A percentile compares a stretch with the other conserved stretches of the same genome.
These are phyloP conservation scores for Talaromyces marneffei DNA, from an alignment of 2,329 filamentous ascomycete species.

Conservation along the genomic window DNA sequence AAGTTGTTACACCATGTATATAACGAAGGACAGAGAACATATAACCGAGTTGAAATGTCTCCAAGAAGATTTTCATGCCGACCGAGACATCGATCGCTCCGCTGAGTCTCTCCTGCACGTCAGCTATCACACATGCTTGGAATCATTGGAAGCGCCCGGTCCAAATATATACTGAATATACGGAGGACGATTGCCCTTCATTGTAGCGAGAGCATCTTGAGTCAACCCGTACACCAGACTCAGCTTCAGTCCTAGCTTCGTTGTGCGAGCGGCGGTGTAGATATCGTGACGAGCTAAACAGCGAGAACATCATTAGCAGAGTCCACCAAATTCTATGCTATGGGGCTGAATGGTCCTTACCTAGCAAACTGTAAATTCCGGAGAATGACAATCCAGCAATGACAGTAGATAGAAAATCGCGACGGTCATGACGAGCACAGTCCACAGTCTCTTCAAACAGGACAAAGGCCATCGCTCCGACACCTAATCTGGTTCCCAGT, in stretches of 20 bases:
- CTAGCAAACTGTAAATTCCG: constrained; percentile 79
- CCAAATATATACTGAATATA: constrained; percentile 50
- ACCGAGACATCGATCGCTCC: neutral
- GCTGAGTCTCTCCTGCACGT: neutral
- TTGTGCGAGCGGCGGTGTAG: constrained; percentile 68
- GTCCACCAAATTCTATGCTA: neutral
- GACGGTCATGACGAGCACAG: constrained; percentile 50
- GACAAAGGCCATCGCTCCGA: constrained; percentile 73
- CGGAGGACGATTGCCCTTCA: constrained; percentile 64
- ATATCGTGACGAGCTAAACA: constrained; percentile 69
- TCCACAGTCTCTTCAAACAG: constrained; percentile 81
- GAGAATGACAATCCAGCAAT: constrained; percentile 78
- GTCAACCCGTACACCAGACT: constrained; percentile 73
- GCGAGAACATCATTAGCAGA: constrained; percentile 7
- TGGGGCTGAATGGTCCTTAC: constrained; percentile 48
- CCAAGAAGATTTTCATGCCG: neutral
- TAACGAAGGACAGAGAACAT: neutral
- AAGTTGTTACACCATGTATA: neutral
- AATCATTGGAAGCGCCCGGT: neutral
- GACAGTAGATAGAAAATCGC: constrained; percentile 75
- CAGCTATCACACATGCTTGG: neutral
- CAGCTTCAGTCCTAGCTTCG: constrained; percentile 70
- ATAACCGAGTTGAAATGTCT: neutral
- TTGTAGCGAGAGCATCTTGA: constrained; percentile 67
- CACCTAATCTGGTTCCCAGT: constrained; percentile 64